Percentiles rank a stretch among this genome's conserved stretches.
These are phyloP conservation scores for Podospora appendiculata DNA, from an alignment of 495 filamentous ascomycete genomes.

Conservation along the genomic window DNA sequence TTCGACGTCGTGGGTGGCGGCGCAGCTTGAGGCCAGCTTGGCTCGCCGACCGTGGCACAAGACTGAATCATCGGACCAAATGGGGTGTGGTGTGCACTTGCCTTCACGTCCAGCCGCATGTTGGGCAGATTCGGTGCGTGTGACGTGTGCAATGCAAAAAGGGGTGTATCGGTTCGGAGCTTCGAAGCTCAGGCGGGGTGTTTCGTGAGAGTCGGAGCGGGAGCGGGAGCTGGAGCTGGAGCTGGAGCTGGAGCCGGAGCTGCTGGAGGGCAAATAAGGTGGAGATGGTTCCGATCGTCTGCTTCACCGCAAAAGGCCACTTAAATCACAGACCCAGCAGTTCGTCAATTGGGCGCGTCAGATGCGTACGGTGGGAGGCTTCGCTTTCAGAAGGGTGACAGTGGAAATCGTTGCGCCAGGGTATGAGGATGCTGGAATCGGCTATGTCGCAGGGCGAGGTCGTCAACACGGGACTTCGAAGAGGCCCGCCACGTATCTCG, in stretches of 20 bases:
- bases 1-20: neutral
- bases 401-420: neutral
- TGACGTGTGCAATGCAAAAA: neutral
- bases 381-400: too few species aligned
- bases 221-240: too few species aligned
- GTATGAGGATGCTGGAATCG: conserved; percentile 1
- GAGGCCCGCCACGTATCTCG: conserved; percentile 25
- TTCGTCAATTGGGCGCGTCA: conserved; percentile 1
- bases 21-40: conserved; percentile 11
- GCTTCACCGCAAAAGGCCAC: conserved; percentile 7
- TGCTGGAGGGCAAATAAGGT: too few species aligned
- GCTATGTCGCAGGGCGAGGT: neutral
- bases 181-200: conserved; percentile 20
- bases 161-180: conserved; percentile 1
- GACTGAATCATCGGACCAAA: neutral
- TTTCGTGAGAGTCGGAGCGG: too few species aligned
- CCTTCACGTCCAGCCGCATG: conserved; percentile 91
- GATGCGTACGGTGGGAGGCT: neutral
- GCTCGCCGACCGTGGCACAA: conserved; percentile 5
- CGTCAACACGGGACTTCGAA: conserved; percentile 5
- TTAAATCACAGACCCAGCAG: neutral
- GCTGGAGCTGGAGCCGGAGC: too few species aligned
- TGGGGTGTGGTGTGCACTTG: conserved; percentile 34
- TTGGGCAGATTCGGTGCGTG: conserved; percentile 26
- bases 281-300: too few species aligned